phyloP scores from a whole-genome alignment of 2,329 filamentous ascomycete species.

The Chaetothyriales sp. region DNA sequence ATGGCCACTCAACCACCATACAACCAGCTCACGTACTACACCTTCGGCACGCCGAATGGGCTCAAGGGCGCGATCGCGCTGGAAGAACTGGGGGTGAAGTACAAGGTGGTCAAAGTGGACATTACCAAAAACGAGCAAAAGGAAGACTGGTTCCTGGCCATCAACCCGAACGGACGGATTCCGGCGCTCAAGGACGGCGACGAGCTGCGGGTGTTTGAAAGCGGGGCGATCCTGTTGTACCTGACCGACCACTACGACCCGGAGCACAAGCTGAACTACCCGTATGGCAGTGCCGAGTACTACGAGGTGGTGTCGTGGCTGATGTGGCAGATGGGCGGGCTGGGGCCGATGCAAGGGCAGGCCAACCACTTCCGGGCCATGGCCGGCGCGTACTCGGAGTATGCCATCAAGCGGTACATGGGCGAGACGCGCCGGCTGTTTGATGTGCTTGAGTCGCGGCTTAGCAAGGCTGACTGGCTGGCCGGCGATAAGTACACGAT shows the following conservation, averaged over 20 bases:
- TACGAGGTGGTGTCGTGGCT: constrained; percentile 33
- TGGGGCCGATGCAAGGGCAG: constrained; percentile 33
- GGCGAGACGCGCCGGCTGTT: constrained; percentile 36
- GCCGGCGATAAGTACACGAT: constrained; percentile 34
- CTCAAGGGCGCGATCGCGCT: constrained; percentile 25
- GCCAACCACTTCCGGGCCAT: constrained; percentile 35
- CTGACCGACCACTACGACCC: constrained; percentile 31
- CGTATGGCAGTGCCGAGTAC: constrained; percentile 28
- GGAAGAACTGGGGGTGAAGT: constrained; percentile 24
- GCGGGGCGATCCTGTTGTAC: constrained; percentile 33
- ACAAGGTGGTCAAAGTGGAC: constrained; percentile 25
- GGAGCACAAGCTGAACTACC: constrained; percentile 29
- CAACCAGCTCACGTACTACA: constrained; percentile 3
- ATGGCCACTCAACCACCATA: too few relatives aligned
- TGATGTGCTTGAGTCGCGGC: constrained; percentile 29
- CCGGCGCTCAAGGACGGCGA: constrained; percentile 30
- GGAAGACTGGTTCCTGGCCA: constrained; percentile 32
- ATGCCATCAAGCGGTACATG: constrained; percentile 33
- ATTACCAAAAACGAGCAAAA: constrained; percentile 59
- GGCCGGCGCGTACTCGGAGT: constrained; percentile 28
- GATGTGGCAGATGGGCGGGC: constrained; percentile 30
- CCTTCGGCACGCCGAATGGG: constrained; percentile 16
- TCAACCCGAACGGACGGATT: constrained; percentile 36
- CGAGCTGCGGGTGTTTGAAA: constrained; percentile 29
- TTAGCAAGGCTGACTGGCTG: constrained; percentile 29